Base-by-base conservation (phyloP, 768 basidiomycete genomes). In the Brasilioporus rufonigricans region DNA sequence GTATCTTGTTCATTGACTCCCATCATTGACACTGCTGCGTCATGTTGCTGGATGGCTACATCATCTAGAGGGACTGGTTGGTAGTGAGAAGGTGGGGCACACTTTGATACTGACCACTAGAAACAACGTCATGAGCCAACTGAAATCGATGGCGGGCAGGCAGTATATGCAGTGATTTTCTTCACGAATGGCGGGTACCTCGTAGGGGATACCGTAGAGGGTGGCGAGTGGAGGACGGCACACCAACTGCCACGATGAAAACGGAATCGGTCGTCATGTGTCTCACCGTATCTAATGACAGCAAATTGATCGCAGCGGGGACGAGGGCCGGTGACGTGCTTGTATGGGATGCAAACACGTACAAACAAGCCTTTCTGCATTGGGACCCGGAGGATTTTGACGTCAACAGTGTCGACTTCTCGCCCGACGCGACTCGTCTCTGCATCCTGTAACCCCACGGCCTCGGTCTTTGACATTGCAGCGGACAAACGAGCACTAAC, bases 361-460 rank as follows among this genome's bases (percentile, higher is more conserved):
- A 27, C 9, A 16, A 48, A 19, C 35, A 19, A 38, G 18, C 38
- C 23, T n/a, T 27, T n/a, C n/a, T n/a, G n/a, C 18, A 5, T n/a
- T n/a, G n/a, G n/a, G n/a, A n/a, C 10, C 5, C 26, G 19, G 1
- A 36, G 0, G 23, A 13, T 12, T 3, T 4, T 18, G 4, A 3
- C 9, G 7, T 0, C 7, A 12, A 18, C 47, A 5, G 3, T 1
- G 47, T 38, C 35, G 47, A 26, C 4, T 38, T 48, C 35, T 48
- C 47, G 7, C 47, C 47, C 27, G 10, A 31, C 44, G 0, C 44
- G 29, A 1, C 29, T 45, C n/a, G 24, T 27, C 35, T 11, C 18
- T 2, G 11, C 10, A 4, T 48, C 24, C 18, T 2, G 1, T 2
- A 7, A 13, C 9, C 8, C n/a, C n/a, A 48, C 5, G 7, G 24